Evolutionary conservation across 208 protist genomes (phyloP), one percentile per base, ranked within the genome.

Genomic region (Naegleria fowleri): DNA sequence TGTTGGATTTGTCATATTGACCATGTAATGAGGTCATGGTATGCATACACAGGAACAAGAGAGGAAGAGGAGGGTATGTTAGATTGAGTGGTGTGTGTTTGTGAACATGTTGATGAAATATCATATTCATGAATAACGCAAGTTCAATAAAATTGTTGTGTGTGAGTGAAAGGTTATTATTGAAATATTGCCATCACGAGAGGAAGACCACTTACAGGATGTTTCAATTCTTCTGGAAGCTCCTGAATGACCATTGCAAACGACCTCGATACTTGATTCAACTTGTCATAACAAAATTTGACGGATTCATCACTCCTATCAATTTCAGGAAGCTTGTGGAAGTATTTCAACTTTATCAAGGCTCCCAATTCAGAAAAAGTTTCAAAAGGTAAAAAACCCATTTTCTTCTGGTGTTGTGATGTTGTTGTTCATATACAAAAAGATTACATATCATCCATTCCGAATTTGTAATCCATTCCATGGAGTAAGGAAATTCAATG

Each of bases 201-300:
- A n/a, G n/a, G n/a, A n/a, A n/a, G n/a, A 36, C 19, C 16, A 92
- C 92, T 83, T 91, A 94, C 93, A 43, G 94, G 94, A 86, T 97
- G 95, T 33, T 96, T 93, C n/a, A 98, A 92, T 58, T 95, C 94
- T 25, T 95, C 94, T 0, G 94, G 89, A 6, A 99, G 94, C 91
- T 98, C 95, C 92, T 95, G 92, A 93, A 99, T 98, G 7, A 99
- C 98, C 43, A 97, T 93, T 36, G 97, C 94, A 92, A 99, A 99
- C 91, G 95, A 97, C 51, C 98, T 94, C 2, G 94, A 96, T 33
- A 98, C 97, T 39, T 94, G 90, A 67, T 96, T 92, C 55, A 99
- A 93, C 2, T 96, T 91, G 19, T 97, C 94, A 92, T 98, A 98
- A 93, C 98, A 98, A 92, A 95, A 98, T 48, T 93, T 90, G 43